Evolutionary conservation across 352 stramenopile species (phyloP).

Genomic region (Phytophthora palmivora): DNA sequence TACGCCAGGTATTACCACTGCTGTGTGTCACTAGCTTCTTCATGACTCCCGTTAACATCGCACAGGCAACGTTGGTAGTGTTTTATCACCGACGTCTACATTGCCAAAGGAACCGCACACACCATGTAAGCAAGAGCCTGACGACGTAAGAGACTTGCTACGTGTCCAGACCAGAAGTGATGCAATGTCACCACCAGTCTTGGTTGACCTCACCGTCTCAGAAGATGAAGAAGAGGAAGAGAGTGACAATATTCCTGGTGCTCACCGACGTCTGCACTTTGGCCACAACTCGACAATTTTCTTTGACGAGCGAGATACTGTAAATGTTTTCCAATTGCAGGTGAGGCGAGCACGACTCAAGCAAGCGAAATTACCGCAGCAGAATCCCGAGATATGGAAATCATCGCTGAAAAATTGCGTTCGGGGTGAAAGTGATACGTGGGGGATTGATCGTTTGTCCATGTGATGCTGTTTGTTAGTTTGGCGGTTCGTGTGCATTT

Average conservation of each 20-base stretch:
- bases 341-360: slow-evolving; percentile 1
- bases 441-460: not conserved
- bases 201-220: slow-evolving; percentile 14
- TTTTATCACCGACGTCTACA: slow-evolving; percentile 8
- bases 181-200: not conserved
- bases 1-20: not conserved
- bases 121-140: not conserved
- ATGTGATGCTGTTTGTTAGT: not conserved
- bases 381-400: slow-evolving; percentile 10
- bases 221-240: slow-evolving; percentile 1
- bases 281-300: slow-evolving; percentile 8
- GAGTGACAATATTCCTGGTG: not conserved
- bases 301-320: slow-evolving; percentile 8
- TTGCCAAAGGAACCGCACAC: slow-evolving; percentile 2
- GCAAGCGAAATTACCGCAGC: slow-evolving; percentile 1
- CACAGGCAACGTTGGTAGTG: not conserved
- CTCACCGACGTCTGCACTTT: slow-evolving; percentile 12
- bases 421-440: not conserved
- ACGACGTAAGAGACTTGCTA: not conserved
- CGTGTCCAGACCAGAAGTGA: not conserved
- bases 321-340: slow-evolving; percentile 12
- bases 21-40: no score
- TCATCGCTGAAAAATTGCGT: slow-evolving; percentile 11
- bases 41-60: not conserved
- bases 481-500: not conserved